Percentiles rank a stretch among this genome's conserved stretches.
These are phyloP conservation scores for Fulvia fulva DNA, from an alignment of 2,329 filamentous ascomycete genomes.

Conservation along the genomic window DNA sequence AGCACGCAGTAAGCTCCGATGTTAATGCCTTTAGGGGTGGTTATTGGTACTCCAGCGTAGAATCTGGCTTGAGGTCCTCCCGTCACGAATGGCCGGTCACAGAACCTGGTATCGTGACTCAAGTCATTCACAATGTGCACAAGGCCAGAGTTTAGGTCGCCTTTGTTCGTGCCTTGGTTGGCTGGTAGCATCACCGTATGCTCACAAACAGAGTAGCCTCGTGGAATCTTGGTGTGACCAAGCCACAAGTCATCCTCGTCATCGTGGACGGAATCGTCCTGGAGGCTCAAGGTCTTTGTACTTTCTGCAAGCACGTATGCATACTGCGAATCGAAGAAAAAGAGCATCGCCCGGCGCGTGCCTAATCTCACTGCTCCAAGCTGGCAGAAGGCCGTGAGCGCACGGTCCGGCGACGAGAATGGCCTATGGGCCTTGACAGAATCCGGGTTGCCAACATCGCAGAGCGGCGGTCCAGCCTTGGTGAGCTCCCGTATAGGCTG, in stretches of 20 bases:
- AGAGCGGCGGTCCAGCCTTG: conserved; percentile 23
- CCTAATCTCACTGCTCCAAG: conserved; percentile 49
- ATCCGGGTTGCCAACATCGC: conserved; percentile 23
- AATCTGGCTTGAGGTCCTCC: conserved; percentile 38
- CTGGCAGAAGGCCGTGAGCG: conserved; percentile 50
- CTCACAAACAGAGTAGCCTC: conserved; percentile 31
- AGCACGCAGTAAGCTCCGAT: conserved; percentile 60
- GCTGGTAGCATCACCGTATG: conserved; percentile 24
- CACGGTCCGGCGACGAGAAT: conserved; percentile 31
- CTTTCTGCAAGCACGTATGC: conserved; percentile 54
- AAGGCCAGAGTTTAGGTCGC: conserved; percentile 8
- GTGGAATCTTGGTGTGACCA: conserved; percentile 28
- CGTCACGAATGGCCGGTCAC: conserved; percentile 28
- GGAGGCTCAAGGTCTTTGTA: conserved; percentile 45
- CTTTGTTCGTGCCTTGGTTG: conserved; percentile 22
- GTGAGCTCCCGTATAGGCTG: conserved; percentile 28
- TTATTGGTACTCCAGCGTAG: conserved; percentile 50
- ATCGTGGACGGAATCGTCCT: conserved; percentile 23
- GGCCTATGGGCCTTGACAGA: conserved; percentile 24
- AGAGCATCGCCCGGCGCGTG: conserved; percentile 50
- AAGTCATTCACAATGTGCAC: conserved; percentile 32
- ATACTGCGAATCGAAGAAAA: conserved; percentile 48
- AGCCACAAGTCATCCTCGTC: conserved; percentile 28
- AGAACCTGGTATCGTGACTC: conserved; percentile 25
- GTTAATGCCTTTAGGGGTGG: conserved; percentile 47